Evolutionary conservation across 1,284 basidiomycete species (phyloP).

Genomic region (Rhizoctonia solani): DNA sequence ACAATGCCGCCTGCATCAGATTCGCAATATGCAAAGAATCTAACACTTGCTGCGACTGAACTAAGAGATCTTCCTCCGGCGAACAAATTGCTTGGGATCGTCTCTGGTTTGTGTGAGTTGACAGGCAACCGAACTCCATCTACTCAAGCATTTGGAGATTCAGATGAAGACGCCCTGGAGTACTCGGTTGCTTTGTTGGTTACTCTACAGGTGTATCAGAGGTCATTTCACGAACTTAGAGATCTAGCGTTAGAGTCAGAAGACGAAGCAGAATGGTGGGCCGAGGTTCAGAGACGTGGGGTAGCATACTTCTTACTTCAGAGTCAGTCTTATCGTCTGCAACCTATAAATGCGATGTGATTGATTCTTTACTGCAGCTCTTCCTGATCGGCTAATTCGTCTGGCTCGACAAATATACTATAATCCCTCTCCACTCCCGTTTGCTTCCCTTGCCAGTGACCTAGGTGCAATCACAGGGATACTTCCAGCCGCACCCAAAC

Average conservation of each 20-base stretch:
- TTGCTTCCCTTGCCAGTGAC: conserved; percentile 57
- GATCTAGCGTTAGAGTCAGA: conserved; percentile 66
- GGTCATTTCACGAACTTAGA: conserved; percentile 61
- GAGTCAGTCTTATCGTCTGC: conserved; percentile 33
- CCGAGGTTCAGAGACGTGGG: conserved; percentile 36
- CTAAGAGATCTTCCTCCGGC: conserved; percentile 3
- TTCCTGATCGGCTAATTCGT: conserved; percentile 58
- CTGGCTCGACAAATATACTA: conserved; percentile 51
- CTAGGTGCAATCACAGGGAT: conserved; percentile 56
- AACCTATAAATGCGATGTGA: background rate
- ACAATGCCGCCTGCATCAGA: no score
- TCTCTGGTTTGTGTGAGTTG: background rate
- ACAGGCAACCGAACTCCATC: background rate
- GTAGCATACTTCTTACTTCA: conserved; percentile 38
- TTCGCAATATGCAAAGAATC: conserved; percentile 3
- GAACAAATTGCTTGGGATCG: conserved; percentile 9
- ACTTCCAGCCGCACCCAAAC: conserved; percentile 55
- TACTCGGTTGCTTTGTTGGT: conserved; percentile 15
- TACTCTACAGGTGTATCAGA: conserved; percentile 53
- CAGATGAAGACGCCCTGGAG: conserved; percentile 6
- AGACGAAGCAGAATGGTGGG: conserved; percentile 75
- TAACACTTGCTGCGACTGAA: conserved; percentile 8
- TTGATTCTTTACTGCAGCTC: conserved; percentile 49
- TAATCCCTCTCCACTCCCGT: conserved; percentile 54
- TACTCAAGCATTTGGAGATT: background rate